phyloP scores from a whole-genome alignment of 129 eudicot species.

The Apium graveolens region DNA sequence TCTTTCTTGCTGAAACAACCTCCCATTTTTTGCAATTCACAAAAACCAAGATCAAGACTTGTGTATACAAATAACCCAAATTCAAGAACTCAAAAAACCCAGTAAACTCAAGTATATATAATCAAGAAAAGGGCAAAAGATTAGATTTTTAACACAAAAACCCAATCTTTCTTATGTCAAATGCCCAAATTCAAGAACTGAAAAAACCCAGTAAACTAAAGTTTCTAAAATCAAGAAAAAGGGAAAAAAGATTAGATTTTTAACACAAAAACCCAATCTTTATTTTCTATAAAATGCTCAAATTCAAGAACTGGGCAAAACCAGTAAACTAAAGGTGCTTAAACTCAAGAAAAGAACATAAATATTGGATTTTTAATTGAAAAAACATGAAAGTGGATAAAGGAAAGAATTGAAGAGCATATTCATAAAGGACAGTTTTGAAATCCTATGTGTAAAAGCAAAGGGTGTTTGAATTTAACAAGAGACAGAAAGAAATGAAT shows the following conservation, averaged over 20 bases:
- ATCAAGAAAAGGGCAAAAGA: not conserved
- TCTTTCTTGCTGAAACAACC: conserved; percentile 3
- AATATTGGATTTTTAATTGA: not conserved
- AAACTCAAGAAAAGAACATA: not conserved
- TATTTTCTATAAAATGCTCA: not conserved
- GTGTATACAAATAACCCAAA: not conserved
- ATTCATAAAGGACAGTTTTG: not conserved
- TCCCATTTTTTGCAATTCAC: not conserved
- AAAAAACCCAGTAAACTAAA: not conserved
- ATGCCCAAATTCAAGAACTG: not conserved
- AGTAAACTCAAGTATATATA: not conserved
- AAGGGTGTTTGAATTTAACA: not conserved
- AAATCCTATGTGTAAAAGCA: not conserved
- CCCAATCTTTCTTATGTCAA: not conserved
- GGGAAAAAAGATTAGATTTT: not conserved
- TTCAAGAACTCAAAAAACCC: not conserved
- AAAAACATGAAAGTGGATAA: not conserved
- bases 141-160: not conserved
- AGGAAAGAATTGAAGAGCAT: not conserved
- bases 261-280: not conserved
- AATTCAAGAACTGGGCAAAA: not conserved
- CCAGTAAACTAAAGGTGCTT: not conserved
- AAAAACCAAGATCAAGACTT: not conserved
- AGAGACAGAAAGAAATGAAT: not conserved
- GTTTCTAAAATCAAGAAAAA: not conserved